Evolutionary conservation across 78 protist genomes (phyloP), one percentile per base, ranked within the genome.

Genomic region (Tieghemostelium lacteum): DNA sequence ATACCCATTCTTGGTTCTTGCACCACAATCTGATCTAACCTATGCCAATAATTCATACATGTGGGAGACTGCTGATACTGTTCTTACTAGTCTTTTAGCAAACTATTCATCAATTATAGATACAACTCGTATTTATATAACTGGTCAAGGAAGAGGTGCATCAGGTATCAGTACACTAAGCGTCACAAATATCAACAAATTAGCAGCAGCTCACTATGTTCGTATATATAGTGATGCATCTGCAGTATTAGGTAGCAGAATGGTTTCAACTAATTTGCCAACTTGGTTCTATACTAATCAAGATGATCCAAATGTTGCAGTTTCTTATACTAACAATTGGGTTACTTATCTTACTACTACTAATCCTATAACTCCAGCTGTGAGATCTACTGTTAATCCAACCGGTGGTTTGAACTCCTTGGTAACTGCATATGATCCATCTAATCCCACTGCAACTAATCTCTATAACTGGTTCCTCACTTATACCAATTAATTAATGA

Each of bases 281-380:
- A 60, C 66, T 22, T 60, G 66, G 66, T 60, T 31, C 10, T 24
- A 7, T 7, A 60, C 66, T 5, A 60, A 60, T 24, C 24, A 60
- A 8, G 66, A 60, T 60, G 66, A 60, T 60, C 66, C 66, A 60
- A 28, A 60, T 24, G 24, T 37, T 12, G 66, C 24, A 31, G 42
- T 37, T 3, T 4, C 7, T 3, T 28, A 5, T 17, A 60, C 66
- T 3, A 60, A 60, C 19, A 60, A 60, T 37, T 60, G 17, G 17
- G 66, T 24, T 3, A 24, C 8, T 5, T 60, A 4, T 19, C 8
- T 60, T 2, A 60, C 24, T 60, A 37, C 66, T 12, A 10, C 42
- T 24, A 37, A 37, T n/a, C n/a, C n/a, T 12, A 37, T 37, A 10
- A 60, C 24, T 10, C 66, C 66, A 10, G 66, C 66, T 60, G 36